Evolutionary conservation across 179 eudicot species (phyloP).

Genomic region (Camellia oleifera): DNA sequence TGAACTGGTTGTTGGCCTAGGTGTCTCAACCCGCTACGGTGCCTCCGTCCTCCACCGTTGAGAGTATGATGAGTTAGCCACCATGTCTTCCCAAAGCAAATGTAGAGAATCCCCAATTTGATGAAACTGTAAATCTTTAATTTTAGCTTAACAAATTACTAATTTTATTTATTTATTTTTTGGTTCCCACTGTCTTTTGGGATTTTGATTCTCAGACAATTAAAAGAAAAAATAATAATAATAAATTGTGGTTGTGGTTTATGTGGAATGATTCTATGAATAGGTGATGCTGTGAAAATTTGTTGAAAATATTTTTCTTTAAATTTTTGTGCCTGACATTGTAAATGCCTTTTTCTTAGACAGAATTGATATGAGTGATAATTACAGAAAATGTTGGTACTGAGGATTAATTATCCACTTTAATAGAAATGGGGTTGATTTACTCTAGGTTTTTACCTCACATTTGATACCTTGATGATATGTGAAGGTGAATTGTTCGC

Average conservation of each 20-base stretch:
- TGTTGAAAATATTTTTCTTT: background rate
- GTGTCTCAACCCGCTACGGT: too few relatives aligned
- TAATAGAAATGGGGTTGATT: background rate
- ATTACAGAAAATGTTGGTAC: background rate
- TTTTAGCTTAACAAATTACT: background rate
- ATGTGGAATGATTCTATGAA: background rate
- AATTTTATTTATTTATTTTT: too few relatives aligned
- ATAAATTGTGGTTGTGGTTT: too few relatives aligned
- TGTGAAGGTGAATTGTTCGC: slow-evolving; percentile 73
- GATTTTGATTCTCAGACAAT: too few relatives aligned
- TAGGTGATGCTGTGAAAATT: background rate
- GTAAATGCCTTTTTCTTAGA: background rate
- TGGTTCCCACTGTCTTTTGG: too few relatives aligned
- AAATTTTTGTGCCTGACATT: background rate
- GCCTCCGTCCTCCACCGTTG: too few relatives aligned
- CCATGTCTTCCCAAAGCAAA: too few relatives aligned
- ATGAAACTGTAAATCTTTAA: background rate
- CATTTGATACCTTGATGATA: slow-evolving; percentile 20
- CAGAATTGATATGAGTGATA: background rate
- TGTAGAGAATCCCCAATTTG: too few relatives aligned
- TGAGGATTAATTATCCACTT: background rate
- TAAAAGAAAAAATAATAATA: too few relatives aligned
- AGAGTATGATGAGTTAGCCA: too few relatives aligned
- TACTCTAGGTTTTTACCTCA: slow-evolving; percentile 1
- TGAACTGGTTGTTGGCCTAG: too few relatives aligned